Evolutionary conservation across 345 rosid species (phyloP).

Genomic region (Durio zibethinus): DNA sequence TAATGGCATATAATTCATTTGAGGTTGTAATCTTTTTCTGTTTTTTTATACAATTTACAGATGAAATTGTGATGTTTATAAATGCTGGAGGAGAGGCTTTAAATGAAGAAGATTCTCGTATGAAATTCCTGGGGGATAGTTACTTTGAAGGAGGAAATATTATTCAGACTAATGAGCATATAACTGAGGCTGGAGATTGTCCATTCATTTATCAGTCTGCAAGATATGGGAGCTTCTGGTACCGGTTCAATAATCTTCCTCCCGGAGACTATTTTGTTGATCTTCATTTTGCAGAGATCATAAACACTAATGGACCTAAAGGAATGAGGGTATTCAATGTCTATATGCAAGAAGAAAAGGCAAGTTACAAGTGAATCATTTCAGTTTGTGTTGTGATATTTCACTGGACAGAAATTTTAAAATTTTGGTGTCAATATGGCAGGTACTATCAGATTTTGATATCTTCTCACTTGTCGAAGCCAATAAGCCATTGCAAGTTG

Average conservation of each 20-base stretch:
- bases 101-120: slow-evolving; percentile 36
- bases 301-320: slow-evolving; percentile 72
- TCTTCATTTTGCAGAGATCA: slow-evolving; percentile 86
- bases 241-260: slow-evolving; percentile 47
- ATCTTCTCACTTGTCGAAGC: slow-evolving; percentile 79
- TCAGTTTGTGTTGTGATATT: neutral
- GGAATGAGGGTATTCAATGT: slow-evolving; percentile 88
- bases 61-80: slow-evolving; percentile 37
- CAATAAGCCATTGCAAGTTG: slow-evolving; percentile 60
- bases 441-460: slow-evolving; percentile 86
- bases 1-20: neutral
- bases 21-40: neutral
- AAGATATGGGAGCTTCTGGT: slow-evolving; percentile 68
- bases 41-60: slow-evolving; percentile 30
- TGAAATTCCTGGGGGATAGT: slow-evolving; percentile 33
- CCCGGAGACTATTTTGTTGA: slow-evolving; percentile 68
- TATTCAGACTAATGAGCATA: slow-evolving; percentile 64
- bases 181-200: slow-evolving; percentile 74
- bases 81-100: slow-evolving; percentile 52
- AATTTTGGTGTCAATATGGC: slow-evolving; percentile 29
- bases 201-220: slow-evolving; percentile 73
- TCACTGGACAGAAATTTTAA: slow-evolving; percentile 6
- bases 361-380: slow-evolving; percentile 19
- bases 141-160: slow-evolving; percentile 73
- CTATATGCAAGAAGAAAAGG: slow-evolving; percentile 90